Percentiles rank a stretch among this genome's conserved stretches.
Conservation (phyloP, 352 stramenopile genomes). For the Pythium chondricola region DNA sequence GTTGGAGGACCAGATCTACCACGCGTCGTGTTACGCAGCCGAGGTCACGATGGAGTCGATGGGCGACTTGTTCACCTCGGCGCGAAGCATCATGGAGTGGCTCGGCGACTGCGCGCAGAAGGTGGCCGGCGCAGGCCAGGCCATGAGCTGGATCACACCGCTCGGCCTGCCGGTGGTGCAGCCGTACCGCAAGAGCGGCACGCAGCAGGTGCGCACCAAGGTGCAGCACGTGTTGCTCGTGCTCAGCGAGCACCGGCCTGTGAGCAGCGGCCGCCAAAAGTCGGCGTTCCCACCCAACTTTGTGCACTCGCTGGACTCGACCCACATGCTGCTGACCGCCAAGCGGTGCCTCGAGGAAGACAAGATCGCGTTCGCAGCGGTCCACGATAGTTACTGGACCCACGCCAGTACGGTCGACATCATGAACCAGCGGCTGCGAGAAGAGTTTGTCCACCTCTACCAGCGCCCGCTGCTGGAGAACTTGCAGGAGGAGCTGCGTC, state of each 20-base stretch:
- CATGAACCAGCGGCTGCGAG: conserved; percentile 92
- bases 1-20: conserved; percentile 86
- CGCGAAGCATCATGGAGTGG: conserved; percentile 94
- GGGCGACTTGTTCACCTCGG: conserved; percentile 94
- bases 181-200: conserved; percentile 90
- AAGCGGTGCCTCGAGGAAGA: conserved; percentile 90
- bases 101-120: conserved; percentile 65
- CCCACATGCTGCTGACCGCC: conserved; percentile 99
- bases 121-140: conserved; percentile 81
- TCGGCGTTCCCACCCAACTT: conserved; percentile 99
- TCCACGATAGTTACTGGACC: conserved; percentile 99
- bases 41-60: conserved; percentile 95
- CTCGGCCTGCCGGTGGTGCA: conserved; percentile 98
- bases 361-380: conserved; percentile 93
- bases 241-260: conserved; percentile 45
- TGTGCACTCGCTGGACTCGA: conserved; percentile 99
- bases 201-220: conserved; percentile 76
- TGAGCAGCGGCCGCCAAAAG: conserved; percentile 86
- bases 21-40: conserved; percentile 89
- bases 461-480: conserved; percentile 95
- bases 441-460: conserved; percentile 98
- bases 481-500: conserved; percentile 87
- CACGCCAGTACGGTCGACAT: conserved; percentile 93
- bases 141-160: conserved; percentile 98
- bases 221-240: conserved; percentile 89